Conservation (phyloP, 345 rosid genomes). For the Gynandropsis gynandra region DNA sequence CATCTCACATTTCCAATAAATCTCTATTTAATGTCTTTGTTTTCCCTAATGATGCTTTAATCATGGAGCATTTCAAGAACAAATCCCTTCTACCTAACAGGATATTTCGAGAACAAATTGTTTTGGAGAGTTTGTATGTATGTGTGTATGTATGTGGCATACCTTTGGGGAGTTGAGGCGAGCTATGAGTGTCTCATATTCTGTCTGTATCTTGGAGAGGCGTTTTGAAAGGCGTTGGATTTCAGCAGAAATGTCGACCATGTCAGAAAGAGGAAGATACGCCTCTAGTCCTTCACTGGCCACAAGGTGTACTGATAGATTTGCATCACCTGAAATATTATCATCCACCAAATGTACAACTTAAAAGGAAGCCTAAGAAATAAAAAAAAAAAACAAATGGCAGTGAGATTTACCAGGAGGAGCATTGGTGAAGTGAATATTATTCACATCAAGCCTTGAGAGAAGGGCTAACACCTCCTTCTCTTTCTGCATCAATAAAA, state of each 20-base stretch:
- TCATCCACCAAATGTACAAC: too few species aligned
- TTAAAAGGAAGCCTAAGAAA: not conserved
- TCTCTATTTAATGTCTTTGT: too few species aligned
- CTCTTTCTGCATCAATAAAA: slow-evolving; percentile 73
- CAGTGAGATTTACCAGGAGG: slow-evolving; percentile 50
- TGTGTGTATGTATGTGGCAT: too few species aligned
- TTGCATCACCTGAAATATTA: slow-evolving; percentile 54
- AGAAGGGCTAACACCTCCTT: slow-evolving; percentile 79
- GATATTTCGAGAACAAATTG: too few species aligned
- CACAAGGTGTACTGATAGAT: slow-evolving; percentile 78
- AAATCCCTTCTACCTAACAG: too few species aligned
- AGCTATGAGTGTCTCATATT: slow-evolving; percentile 61
- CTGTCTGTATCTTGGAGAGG: slow-evolving; percentile 78
- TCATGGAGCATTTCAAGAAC: too few species aligned
- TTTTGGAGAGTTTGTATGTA: too few species aligned
- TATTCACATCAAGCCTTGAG: slow-evolving; percentile 66
- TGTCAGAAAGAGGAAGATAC: slow-evolving; percentile 85
- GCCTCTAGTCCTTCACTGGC: slow-evolving; percentile 98
- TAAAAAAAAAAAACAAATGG: not conserved
- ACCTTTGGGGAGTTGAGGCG: slow-evolving; percentile 82
- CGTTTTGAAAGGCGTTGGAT: slow-evolving; percentile 85
- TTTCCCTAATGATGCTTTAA: too few species aligned
- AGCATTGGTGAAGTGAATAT: slow-evolving; percentile 52
- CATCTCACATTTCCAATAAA: slow-evolving; percentile 5
- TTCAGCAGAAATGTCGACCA: slow-evolving; percentile 91